Percentiles rank a stretch among this genome's conserved stretches.
These are phyloP conservation scores for Monosporozyma aerobia DNA, from an alignment of 805 yeast genomes.

Conservation along the genomic window DNA sequence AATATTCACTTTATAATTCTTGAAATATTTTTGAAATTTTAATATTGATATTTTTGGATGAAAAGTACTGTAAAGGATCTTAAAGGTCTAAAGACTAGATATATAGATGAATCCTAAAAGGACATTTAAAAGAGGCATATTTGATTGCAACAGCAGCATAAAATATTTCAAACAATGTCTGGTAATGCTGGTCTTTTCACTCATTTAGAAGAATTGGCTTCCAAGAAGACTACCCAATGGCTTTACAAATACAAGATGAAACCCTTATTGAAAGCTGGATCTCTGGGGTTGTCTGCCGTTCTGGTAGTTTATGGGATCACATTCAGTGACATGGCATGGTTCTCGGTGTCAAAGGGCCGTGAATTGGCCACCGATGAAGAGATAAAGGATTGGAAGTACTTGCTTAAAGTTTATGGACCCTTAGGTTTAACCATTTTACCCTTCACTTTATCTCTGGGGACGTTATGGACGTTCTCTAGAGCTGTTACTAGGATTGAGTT, in stretches of 20 bases:
- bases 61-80: neutral
- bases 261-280: slow-evolving; percentile 5
- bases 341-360: slow-evolving; percentile 11
- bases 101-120: neutral
- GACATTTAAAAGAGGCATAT: too few relatives aligned
- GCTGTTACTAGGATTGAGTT: slow-evolving; percentile 21
- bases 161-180: neutral
- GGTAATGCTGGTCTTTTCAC: slow-evolving; percentile 2
- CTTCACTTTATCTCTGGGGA: slow-evolving; percentile 17
- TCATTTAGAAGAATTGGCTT: slow-evolving; percentile 4
- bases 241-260: slow-evolving; percentile 6
- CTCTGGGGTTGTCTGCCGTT: slow-evolving; percentile 16
- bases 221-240: slow-evolving; percentile 3
- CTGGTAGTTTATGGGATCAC: slow-evolving; percentile 22
- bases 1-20: neutral
- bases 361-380: slow-evolving; percentile 9
- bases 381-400: slow-evolving; percentile 8
- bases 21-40: neutral
- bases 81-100: neutral
- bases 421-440: slow-evolving; percentile 21
- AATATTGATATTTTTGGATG: neutral
- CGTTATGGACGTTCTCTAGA: slow-evolving; percentile 20
- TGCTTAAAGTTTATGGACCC: slow-evolving; percentile 19
- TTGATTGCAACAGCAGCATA: too few relatives aligned
- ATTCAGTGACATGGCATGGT: slow-evolving; percentile 22